phyloP scores from a whole-genome alignment of 257 asterid species.

The Jaltomata sinuosa region DNA sequence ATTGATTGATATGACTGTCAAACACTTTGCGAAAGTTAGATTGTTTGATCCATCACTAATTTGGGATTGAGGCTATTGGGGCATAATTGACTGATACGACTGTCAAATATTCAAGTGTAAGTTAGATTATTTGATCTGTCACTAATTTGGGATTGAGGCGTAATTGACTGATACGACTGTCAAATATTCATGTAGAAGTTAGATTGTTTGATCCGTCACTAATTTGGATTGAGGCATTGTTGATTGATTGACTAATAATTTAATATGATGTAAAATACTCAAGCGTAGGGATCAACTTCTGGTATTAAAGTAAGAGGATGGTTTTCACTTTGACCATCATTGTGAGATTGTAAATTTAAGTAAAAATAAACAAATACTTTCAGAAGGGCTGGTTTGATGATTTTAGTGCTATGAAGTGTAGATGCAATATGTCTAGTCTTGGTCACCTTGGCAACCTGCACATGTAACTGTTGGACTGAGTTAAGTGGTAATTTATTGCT shows the following conservation, averaged over 20 bases:
- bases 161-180: not conserved
- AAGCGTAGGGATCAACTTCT: not conserved
- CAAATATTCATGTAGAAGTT: not conserved
- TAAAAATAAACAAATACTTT: not conserved
- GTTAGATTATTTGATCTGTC: not conserved
- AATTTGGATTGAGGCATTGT: not conserved
- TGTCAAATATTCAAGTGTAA: not conserved
- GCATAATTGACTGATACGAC: not conserved
- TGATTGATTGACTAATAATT: not conserved
- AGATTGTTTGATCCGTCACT: not conserved
- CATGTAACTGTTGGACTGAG: not conserved
- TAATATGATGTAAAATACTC: not conserved
- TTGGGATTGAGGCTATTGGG: not conserved
- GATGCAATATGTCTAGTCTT: not conserved
- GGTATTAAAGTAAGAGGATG: not conserved
- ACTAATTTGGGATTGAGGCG: not conserved
- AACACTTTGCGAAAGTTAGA: not conserved
- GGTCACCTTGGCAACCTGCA: not conserved
- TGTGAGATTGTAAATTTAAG: not conserved
- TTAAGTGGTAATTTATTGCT: not conserved
- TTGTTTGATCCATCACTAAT: not conserved
- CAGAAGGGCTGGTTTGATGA: not conserved
- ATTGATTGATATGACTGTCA: not conserved
- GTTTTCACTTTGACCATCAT: not conserved
- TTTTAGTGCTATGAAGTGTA: not conserved